A percentile compares a stretch with the other conserved stretches of the same genome.
Conservation (phyloP, 2,329 filamentous ascomycete species). For the Pseudogymnoascus sp. region DNA sequence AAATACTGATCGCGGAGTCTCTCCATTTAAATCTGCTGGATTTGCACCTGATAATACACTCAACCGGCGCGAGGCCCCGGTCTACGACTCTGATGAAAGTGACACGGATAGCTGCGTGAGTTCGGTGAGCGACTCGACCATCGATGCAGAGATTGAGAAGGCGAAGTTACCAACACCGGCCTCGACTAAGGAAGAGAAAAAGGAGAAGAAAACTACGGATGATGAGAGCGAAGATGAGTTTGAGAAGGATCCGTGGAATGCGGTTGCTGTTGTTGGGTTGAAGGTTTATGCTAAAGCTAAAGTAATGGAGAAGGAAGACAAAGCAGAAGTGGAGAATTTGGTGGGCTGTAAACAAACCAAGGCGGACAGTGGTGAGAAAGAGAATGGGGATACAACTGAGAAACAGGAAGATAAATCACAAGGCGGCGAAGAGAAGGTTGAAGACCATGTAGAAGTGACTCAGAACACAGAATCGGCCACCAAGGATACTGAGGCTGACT, state of each 20-base stretch:
- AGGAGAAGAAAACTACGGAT: not conserved
- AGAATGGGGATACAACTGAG: slow-evolving; percentile 13
- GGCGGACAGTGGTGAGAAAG: slow-evolving; percentile 19
- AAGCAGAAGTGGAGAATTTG: slow-evolving; percentile 14
- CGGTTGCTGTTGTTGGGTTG: slow-evolving; percentile 52
- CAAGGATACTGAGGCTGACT: not conserved
- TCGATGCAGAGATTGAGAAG: slow-evolving; percentile 5
- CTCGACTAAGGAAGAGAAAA: not conserved
- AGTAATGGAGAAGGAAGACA: slow-evolving; percentile 21
- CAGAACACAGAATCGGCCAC: not conserved
- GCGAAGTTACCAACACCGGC: not conserved
- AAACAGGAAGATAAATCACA: slow-evolving; percentile 15
- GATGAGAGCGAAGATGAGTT: slow-evolving; percentile 47
- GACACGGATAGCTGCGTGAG: slow-evolving; percentile 5
- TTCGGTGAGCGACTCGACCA: slow-evolving; percentile 1
- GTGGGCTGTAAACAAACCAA: slow-evolving; percentile 18
- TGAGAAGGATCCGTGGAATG: slow-evolving; percentile 53
- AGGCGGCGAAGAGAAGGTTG: slow-evolving; percentile 19
- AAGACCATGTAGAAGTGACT: not conserved
- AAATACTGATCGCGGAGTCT: not conserved
- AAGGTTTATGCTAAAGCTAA: slow-evolving; percentile 48
- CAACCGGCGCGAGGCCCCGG: not conserved
- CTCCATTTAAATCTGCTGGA: not conserved
- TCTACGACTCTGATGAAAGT: not conserved
- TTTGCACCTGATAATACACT: not conserved